Evolutionary conservation across 2,329 filamentous ascomycete species (phyloP), one percentile per base, ranked within the genome.

Genomic region (Dactylellina parvicollis): DNA sequence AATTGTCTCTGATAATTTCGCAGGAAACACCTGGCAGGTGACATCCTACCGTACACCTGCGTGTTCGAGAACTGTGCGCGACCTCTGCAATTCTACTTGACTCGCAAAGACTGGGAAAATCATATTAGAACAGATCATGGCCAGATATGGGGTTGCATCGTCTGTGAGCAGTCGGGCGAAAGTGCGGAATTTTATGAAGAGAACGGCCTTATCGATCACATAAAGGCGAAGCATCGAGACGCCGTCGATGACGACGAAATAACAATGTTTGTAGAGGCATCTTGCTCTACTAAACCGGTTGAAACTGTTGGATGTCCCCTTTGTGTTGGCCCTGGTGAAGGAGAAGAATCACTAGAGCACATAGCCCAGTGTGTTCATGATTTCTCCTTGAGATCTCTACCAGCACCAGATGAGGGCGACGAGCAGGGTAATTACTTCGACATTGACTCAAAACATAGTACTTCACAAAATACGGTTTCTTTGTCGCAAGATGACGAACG

Each of bases 21-120:
- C 55, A 72, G 67, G 52, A 65, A 72, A 36, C 67, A 72, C 36
- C 67, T 72, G n/a, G 67, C 67, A 8, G 40, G 50, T 40, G 67
- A 72, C 34, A 65, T 72, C 12, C 50, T 64, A 10, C 67, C 67
- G 8, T 72, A 72, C 14, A 72, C 67, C 22, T 72, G 67, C 38
- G 20, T 65, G 32, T 60, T 72, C 22, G 14, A 22, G 16, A 52
- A 55, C n/a, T 72, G 67, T 14, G 10, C 30, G n/a, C 44, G 32
- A 3, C 67, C 67, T 5, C 38, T 72, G 9, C 59, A 65, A 14
- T 28, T 65, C 16, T 72, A 72, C 28, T n/a, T 72, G 14, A 59
- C 40, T 16, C 59, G 67, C 5, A 60, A 46, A 14, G 67, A 72
- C 26, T 72, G 67, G 67, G 59, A 65, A 12, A 28, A 36, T 20